These are phyloP conservation scores for Chloromonas sp. DNA, from an alignment of 163 green algal species.

Conservation along the genomic window DNA sequence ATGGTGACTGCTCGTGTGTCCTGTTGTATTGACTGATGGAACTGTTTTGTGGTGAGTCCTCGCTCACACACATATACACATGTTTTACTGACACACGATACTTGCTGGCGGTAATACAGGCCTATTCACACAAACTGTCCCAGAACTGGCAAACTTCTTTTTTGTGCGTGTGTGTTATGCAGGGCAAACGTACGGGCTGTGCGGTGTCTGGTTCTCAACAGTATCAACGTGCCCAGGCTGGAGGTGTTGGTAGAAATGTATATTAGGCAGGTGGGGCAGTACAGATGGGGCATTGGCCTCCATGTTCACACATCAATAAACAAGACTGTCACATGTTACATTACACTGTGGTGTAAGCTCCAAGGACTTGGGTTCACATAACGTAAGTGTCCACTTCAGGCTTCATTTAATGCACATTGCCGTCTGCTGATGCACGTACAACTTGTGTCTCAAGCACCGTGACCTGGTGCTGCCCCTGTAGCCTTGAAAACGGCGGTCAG, in stretches of 20 bases:
- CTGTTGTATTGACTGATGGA: background rate
- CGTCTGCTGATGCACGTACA: too few species aligned
- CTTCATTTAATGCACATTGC: too few species aligned
- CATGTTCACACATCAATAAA: background rate
- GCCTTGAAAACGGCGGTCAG: too few species aligned
- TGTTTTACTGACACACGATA: background rate
- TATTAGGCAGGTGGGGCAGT: background rate
- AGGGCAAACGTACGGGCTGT: conserved; percentile 68
- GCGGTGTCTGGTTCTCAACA: conserved; percentile 61
- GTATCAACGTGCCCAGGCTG: conserved; percentile 62
- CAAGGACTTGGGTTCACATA: background rate
- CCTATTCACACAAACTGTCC: too few species aligned
- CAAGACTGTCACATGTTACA: too few species aligned
- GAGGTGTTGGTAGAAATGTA: conserved; percentile 46
- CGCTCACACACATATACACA: background rate
- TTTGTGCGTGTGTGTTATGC: background rate
- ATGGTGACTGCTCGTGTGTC: background rate
- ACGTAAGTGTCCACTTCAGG: background rate
- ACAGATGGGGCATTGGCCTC: background rate
- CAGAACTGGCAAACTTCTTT: background rate
- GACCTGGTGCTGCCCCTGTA: too few species aligned
- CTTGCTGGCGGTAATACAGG: too few species aligned
- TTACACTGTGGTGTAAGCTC: background rate
- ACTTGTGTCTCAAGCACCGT: too few species aligned
- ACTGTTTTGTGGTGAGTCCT: background rate